Percentiles rank a stretch among this genome's conserved stretches.
phyloP scores from a whole-genome alignment of 2,329 filamentous ascomycete genomes.

The Pseudogymnoascus sp. region DNA sequence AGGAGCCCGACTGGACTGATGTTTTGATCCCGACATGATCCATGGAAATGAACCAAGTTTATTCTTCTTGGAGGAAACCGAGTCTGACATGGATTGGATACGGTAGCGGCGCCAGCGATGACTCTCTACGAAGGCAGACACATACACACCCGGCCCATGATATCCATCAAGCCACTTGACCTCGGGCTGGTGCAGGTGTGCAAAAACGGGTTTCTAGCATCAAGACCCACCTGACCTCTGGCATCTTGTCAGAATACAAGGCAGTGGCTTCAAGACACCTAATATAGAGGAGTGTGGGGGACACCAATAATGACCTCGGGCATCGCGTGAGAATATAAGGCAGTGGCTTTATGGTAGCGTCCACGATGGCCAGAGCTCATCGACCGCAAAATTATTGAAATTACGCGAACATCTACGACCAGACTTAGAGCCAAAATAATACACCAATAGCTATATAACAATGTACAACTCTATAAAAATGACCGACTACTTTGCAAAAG shows the following conservation, averaged over 20 bases:
- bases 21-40: slow-evolving; percentile 3
- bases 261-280: background rate
- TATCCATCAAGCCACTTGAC: background rate
- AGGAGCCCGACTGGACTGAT: background rate
- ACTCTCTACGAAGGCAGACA: no score
- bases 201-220: background rate
- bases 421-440: background rate
- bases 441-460: slow-evolving; percentile 2
- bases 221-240: background rate
- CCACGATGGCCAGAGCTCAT: background rate
- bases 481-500: background rate
- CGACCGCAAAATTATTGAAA: background rate
- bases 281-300: background rate
- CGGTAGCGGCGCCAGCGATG: background rate
- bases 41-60: background rate
- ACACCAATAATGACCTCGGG: background rate
- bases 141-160: background rate
- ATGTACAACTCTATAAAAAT: background rate
- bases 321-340: background rate
- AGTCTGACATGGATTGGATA: background rate
- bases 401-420: background rate
- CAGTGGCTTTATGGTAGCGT: background rate
- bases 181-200: background rate
- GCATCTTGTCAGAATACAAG: no score
- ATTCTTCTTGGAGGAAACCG: background rate